phyloP scores from a whole-genome alignment of 495 filamentous ascomycete species.

The Aspergillus ellipticus region DNA sequence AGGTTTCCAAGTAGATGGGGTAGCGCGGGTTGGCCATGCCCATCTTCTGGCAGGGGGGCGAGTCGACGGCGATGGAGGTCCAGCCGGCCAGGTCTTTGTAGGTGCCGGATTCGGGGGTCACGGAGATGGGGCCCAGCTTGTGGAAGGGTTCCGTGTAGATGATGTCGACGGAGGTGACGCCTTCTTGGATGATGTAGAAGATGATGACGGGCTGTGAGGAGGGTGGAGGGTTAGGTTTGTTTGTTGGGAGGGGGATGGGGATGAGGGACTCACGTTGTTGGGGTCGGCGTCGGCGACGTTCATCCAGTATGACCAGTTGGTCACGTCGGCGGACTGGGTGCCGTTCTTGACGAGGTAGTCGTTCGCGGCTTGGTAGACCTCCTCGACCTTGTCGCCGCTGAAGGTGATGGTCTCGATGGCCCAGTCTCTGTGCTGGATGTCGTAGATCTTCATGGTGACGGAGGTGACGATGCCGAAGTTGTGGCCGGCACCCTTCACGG shows the following conservation, averaged over 20 bases:
- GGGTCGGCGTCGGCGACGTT: constrained; percentile 38
- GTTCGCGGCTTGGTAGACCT: constrained; percentile 45
- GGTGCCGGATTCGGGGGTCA: constrained; percentile 26
- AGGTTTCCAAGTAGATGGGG: constrained; percentile 43
- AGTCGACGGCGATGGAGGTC: constrained; percentile 34
- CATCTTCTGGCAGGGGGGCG: constrained; percentile 42
- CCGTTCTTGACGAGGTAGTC: constrained; percentile 35
- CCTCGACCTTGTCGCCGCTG: constrained; percentile 45
- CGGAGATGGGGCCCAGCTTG: constrained; percentile 40
- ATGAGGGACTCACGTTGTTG: constrained; percentile 20
- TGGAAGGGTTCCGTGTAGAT: constrained; percentile 43
- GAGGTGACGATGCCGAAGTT: constrained; percentile 23
- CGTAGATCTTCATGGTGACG: constrained; percentile 16
- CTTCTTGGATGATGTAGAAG: constrained; percentile 51
- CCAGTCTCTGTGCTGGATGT: constrained; percentile 11
- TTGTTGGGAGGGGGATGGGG: neutral
- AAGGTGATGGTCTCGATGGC: constrained; percentile 22
- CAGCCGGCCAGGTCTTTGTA: constrained; percentile 44
- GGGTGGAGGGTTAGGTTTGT: neutral
- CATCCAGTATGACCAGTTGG: constrained; percentile 52
- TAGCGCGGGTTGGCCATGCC: constrained; percentile 47
- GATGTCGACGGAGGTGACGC: constrained; percentile 35
- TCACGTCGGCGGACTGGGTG: constrained; percentile 36
- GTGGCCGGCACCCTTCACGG: constrained; percentile 18
- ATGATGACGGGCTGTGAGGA: constrained; percentile 45